Evolutionary conservation across 176 grass and related monocot species (phyloP), one percentile per base, ranked within the genome.

Genomic region (Urochloa ruziziensis): DNA sequence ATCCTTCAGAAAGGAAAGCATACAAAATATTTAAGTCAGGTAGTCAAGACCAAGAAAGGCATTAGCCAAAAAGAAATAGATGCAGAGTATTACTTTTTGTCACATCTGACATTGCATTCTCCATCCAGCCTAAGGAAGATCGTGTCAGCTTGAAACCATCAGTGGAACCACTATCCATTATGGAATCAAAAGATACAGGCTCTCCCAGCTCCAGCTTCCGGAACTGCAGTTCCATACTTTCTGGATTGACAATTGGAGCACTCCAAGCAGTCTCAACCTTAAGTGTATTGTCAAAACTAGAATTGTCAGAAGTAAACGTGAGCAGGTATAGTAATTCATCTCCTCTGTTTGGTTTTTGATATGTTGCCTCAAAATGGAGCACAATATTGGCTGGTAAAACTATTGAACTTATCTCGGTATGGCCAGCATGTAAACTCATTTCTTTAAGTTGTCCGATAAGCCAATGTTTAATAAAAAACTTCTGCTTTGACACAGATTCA

Each of bases 81-180:
- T 18, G 64, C 6, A 67, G 14, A 48, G 46, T 34, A 67, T 67
- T 97, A 95, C 96, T 89, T 84, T 88, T 88, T 74, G 21, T 91
- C 86, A 88, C 84, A 82, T 98, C 96, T 42, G 89, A 90, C 88
- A 98, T 79, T 80, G 96, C 85, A 77, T 65, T 81, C 85, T 98
- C 87, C 89, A 93, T 91, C 96, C 96, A 98, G 76, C 89, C 90
- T 78, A 98, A 89, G 71, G 92, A 98, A 90, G 90, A 91, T 28
- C 51, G 7, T 53, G 91, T 78, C 70, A 95, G 58, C 70, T 84
- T 77, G 56, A 95, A 93, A 68, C 34, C 82, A 86, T 82, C 71
- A 64, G 37, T 90, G 70, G 87, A 59, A 34, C 69, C 60, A 64
- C 43, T 80, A 29, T 98, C 89, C 46, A 83, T 33, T 57, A 84